These are phyloP conservation scores for Paramyrothecium sp. DNA, from an alignment of 2,329 filamentous ascomycete species.

Conservation along the genomic window DNA sequence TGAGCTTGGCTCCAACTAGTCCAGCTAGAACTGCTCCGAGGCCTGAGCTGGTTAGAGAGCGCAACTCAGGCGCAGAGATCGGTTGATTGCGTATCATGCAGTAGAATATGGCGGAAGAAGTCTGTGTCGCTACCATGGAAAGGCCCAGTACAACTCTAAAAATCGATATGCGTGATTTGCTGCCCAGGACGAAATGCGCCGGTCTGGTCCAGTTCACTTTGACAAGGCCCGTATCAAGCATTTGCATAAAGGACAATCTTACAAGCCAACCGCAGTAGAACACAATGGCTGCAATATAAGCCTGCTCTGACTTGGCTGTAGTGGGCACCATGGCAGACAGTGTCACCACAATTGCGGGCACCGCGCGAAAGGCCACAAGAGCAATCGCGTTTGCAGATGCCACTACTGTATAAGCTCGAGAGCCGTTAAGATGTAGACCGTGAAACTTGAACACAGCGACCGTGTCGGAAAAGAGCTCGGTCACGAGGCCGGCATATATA, in stretches of 20 bases:
- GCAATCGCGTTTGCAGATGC: not conserved
- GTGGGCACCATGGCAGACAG: not conserved
- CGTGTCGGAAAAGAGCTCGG: conserved; percentile 9
- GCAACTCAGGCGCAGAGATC: not conserved
- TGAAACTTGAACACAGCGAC: conserved; percentile 6
- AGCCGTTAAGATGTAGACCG: not conserved
- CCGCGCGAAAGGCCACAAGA: not conserved
- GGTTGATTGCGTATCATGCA: not conserved
- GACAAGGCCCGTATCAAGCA: not conserved
- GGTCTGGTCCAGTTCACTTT: not conserved
- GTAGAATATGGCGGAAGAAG: not conserved
- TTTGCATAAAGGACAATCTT: not conserved
- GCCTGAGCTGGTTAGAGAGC: not conserved
- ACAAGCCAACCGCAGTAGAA: conserved; percentile 2
- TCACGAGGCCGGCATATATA: conserved; percentile 9
- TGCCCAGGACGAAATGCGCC: not conserved
- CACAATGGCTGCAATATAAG: not conserved
- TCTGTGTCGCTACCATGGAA: not conserved
- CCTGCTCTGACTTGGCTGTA: not conserved
- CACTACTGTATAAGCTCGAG: not conserved
- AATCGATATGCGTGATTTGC: not conserved
- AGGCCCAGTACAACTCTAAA: conserved; percentile 3
- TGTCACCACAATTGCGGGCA: not conserved
- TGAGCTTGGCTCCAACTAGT: not conserved
- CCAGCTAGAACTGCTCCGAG: conserved; percentile 1